Evolutionary conservation across 2,329 filamentous ascomycete species (phyloP), one percentile per base, ranked within the genome.

Genomic region (Herpotrichia juniperi): DNA sequence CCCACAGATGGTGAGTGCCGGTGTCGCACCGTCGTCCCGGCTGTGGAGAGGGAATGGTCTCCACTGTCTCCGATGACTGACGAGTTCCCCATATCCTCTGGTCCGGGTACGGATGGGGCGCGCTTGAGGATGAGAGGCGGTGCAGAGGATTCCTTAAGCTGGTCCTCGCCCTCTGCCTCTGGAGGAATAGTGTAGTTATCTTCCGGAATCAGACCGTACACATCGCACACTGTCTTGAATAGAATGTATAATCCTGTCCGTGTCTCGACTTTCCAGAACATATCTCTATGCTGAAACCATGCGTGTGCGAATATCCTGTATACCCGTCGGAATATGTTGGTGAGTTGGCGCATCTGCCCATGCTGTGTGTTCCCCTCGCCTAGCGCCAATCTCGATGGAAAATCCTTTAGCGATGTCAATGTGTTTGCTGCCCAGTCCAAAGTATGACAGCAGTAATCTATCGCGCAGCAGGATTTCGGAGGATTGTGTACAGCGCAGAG

Each of bases 371-470:
- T 63, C 56, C 66, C 66, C 55, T 73, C 74, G 51, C 84, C 84
- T 37, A 87, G 69, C 1, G 81, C 82, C 19, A 96, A 84, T 47
- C 94, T 85, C 63, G 91, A 96, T 0, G 94, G 93, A 71, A 99
- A 99, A 69, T 94, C 89, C 79, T 97, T 97, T 48, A 91, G 90
- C 64, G 92, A 94, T 2, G 93, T 96, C 51, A 99, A 87, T 17
- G 93, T 90, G 66, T 96, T 96, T 51, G 91, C 93, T 2, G 94
- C 94, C 91, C 93, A 97, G 77, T 99, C 94, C 37, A 99, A 87
- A 0, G 94, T 99, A 73, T 99, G 94, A 73, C 93, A 97, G 82
- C 93, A 97, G 78, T 99, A 99, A 77, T 99, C 94, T 69, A 99
- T 97, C 46, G 94, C 94, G 75, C 93, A 97, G 79, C 94, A 99